A percentile compares a stretch with the other conserved stretches of the same genome.
Evolutionary conservation across 2,329 filamentous ascomycete genomes (phyloP).

Genomic region (Fusarium sp.): DNA sequence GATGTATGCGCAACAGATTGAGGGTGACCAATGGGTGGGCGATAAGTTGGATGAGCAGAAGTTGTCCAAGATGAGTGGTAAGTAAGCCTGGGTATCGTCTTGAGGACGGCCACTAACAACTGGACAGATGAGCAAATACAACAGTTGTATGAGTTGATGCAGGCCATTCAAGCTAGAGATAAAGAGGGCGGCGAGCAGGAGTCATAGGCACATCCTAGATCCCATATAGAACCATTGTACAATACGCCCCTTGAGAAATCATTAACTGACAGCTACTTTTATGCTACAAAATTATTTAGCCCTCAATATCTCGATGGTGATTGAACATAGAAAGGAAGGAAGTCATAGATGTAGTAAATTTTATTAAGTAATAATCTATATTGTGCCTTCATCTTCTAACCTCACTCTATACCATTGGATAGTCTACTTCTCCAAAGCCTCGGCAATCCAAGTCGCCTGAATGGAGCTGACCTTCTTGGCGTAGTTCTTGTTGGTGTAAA

Average conservation of each 20-base stretch:
- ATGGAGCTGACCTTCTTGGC: conserved; percentile 74
- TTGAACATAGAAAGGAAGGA: too few species aligned
- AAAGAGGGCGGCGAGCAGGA: conserved; percentile 46
- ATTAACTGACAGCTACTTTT: background rate
- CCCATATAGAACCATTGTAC: conserved; percentile 25
- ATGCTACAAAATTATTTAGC: too few species aligned
- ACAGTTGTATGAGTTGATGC: conserved; percentile 95
- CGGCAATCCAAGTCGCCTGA: conserved; percentile 70
- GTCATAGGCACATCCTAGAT: conserved; percentile 32
- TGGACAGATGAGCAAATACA: conserved; percentile 86
- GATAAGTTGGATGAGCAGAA: conserved; percentile 86
- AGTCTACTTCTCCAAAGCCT: conserved; percentile 57
- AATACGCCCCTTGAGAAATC: background rate
- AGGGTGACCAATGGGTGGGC: conserved; percentile 87
- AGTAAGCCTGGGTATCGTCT: conserved; percentile 45
- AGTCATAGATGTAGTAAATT: background rate
- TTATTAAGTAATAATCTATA: background rate
- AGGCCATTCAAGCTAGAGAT: conserved; percentile 71
- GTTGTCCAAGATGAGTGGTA: conserved; percentile 94
- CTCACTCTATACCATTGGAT: background rate
- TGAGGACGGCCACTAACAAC: conserved; percentile 13
- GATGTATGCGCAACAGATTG: conserved; percentile 90
- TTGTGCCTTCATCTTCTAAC: background rate
- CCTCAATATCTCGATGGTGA: too few species aligned
- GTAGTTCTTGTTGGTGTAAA: conserved; percentile 75